phyloP scores from a whole-genome alignment of 2,329 filamentous ascomycete genomes.

The Paecilomyces sp. region DNA sequence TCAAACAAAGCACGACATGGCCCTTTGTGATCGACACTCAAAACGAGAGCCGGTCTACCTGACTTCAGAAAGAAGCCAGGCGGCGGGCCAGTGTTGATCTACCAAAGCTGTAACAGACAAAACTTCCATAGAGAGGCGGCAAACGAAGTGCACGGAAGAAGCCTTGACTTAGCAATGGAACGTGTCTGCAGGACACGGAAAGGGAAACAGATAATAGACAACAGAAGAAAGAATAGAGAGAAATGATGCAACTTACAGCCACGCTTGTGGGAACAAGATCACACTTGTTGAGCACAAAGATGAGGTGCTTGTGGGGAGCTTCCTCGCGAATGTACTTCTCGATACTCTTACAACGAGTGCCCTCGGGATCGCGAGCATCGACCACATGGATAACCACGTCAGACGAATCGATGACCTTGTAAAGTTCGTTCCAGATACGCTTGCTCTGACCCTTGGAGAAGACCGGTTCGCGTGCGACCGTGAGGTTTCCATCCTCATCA shows the following conservation, averaged over 20 bases:
- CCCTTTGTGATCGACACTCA: conserved; percentile 74
- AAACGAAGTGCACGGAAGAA: conserved; percentile 53
- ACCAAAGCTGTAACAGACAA: conserved; percentile 99
- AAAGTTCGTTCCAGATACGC: conserved; percentile 93
- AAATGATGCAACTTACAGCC: conserved; percentile 67
- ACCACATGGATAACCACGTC: conserved; percentile 95
- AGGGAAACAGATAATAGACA: conserved; percentile 4
- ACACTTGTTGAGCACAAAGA: conserved; percentile 85
- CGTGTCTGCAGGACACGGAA: conserved; percentile 15
- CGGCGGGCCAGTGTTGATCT: conserved; percentile 75
- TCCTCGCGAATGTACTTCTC: conserved; percentile 93
- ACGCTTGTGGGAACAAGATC: conserved; percentile 88
- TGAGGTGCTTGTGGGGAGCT: conserved; percentile 90
- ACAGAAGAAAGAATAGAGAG: conserved; percentile 3
- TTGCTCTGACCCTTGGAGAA: conserved; percentile 95
- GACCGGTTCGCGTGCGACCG: conserved; percentile 71
- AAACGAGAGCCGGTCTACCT: conserved; percentile 76
- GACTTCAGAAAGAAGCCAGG: conserved; percentile 56
- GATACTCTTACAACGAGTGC: conserved; percentile 80
- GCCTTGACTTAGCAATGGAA: conserved; percentile 80
- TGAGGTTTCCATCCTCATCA: conserved; percentile 40
- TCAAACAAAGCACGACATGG: conserved; percentile 80
- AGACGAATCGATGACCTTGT: conserved; percentile 91
- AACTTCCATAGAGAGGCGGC: conserved; percentile 62
- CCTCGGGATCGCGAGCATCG: conserved; percentile 81